Percentiles rank a stretch among this genome's conserved stretches.
phyloP scores from a whole-genome alignment of 106 monocot genomes.

The Triglochin maritima region DNA sequence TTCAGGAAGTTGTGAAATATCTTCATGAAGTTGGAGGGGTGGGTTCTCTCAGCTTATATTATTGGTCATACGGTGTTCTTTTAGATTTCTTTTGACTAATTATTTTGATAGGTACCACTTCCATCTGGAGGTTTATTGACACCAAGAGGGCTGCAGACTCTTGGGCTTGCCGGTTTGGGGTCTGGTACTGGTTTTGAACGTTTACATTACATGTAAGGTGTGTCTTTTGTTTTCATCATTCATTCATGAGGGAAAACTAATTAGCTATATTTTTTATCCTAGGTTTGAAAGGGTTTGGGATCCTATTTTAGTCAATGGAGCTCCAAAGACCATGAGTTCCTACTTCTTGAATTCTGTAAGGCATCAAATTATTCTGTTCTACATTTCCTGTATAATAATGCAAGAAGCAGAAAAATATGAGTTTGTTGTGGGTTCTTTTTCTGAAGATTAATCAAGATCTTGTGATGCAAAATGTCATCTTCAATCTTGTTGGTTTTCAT shows the following conservation, averaged over 20 bases:
- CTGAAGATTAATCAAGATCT: no score
- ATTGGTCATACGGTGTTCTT: background rate
- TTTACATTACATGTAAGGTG: slow-evolving; percentile 75
- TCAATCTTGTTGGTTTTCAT: no score
- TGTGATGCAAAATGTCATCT: no score
- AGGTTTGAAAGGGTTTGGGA: slow-evolving; percentile 98
- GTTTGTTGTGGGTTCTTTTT: no score
- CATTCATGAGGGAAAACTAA: background rate
- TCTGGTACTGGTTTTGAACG: slow-evolving; percentile 92
- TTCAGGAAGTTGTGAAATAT: slow-evolving; percentile 53
- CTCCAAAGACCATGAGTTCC: slow-evolving; percentile 60
- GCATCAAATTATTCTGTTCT: background rate
- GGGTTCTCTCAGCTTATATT: slow-evolving; percentile 8
- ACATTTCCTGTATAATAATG: background rate
- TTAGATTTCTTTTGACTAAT: slow-evolving; percentile 2
- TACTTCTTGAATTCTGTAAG: slow-evolving; percentile 83
- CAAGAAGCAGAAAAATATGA: background rate
- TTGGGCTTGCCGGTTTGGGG: slow-evolving; percentile 83
- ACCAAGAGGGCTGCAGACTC: slow-evolving; percentile 72
- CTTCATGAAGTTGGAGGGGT: slow-evolving; percentile 75
- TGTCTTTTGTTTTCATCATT: background rate
- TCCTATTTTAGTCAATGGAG: slow-evolving; percentile 61
- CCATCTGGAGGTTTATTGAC: slow-evolving; percentile 86
- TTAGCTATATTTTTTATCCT: slow-evolving; percentile 5
- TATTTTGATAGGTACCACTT: slow-evolving; percentile 48